Percentiles rank a stretch among this genome's conserved stretches.
phyloP scores from a whole-genome alignment of 2,329 filamentous ascomycete species.

The Epichloe sylvatica region DNA sequence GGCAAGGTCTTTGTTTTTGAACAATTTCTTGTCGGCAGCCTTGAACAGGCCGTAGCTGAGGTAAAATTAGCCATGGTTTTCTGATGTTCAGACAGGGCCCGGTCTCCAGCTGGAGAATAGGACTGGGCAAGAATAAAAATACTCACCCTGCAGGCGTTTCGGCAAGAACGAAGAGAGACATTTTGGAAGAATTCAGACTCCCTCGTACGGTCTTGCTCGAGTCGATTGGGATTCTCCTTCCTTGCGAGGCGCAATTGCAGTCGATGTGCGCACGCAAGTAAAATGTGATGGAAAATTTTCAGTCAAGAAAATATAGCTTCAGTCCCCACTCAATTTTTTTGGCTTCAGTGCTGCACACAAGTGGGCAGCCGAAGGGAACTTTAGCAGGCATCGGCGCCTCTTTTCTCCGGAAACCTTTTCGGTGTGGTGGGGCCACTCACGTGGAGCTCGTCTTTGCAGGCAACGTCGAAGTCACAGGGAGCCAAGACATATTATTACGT shows the following conservation, averaged over 20 bases:
- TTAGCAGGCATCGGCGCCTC: conserved; percentile 13
- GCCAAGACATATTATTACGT: not conserved
- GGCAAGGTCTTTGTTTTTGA: conserved; percentile 72
- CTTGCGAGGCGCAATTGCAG: conserved; percentile 24
- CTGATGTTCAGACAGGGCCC: not conserved
- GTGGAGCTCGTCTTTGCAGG: conserved; percentile 5
- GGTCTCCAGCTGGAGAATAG: not conserved
- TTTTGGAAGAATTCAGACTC: conserved; percentile 30
- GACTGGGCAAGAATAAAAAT: conserved; percentile 1
- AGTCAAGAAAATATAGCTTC: conserved; percentile 21
- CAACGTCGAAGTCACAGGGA: not conserved
- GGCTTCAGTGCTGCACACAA: conserved; percentile 13
- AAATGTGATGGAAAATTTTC: conserved; percentile 30
- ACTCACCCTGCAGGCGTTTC: conserved; percentile 75
- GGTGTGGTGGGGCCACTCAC: conserved; percentile 9
- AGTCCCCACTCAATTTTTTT: conserved; percentile 28
- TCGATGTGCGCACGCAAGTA: conserved; percentile 21
- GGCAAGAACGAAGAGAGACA: conserved; percentile 85
- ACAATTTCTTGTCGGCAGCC: conserved; percentile 94
- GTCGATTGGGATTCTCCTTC: conserved; percentile 20
- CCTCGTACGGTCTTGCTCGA: conserved; percentile 18
- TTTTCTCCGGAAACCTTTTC: conserved; percentile 11
- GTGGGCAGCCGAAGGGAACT: conserved; percentile 10
- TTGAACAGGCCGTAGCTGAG: conserved; percentile 92
- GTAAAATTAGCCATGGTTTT: conserved; percentile 17